Evolutionary conservation across 2,329 filamentous ascomycete genomes (phyloP), one percentile per base, ranked within the genome.

Genomic region (Penicillium rolfsii): DNA sequence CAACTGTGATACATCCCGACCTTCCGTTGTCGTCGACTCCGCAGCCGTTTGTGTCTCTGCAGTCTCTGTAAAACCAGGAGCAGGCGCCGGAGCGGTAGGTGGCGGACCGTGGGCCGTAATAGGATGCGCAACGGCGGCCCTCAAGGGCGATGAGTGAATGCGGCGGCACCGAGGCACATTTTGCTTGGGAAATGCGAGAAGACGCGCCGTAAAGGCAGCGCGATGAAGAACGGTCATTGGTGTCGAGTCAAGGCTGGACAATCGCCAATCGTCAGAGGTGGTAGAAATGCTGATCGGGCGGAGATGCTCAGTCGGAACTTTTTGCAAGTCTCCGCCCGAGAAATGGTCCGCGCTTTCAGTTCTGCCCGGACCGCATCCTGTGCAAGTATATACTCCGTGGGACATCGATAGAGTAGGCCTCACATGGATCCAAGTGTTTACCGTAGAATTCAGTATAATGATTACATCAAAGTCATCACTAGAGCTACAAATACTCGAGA

Each of bases 101-200:
- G 86, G 86, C 55, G 85, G 85, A 4, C 85, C 86, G 52, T 85
- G 80, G 11, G 85, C 81, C 11, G 84, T 86, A 57, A 85, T 80
- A 64, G 85, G 81, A 59, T 87, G 79, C 14, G 85, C 84, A 52
- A 83, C 83, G 8, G 85, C 85, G 55, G 76, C 73, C 61, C 78
- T 80, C 35, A 67, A 64, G 19, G 69, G 60, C 14, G 73, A 73
- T 3, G 71, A 74, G 64, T 78, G 74, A 38, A 79, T 71, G 59
- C 59, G 70, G 35, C 75, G 76, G 46, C 61, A 62, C 43, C 65
- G 19, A 24, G 63, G 63, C 33, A 60, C 41, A 60, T 64, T 62
- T 50, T 52, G 63, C 54, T 64, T 65, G 14, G 59, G 52, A 40
- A 60, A 19, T 7, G 58, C 59, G 48, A 61, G 66, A 50, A 68